Percentiles rank a stretch among this genome's conserved stretches.
Evolutionary conservation across 306 rosid genomes (phyloP).

Genomic region (Erythrophleum fordii): DNA sequence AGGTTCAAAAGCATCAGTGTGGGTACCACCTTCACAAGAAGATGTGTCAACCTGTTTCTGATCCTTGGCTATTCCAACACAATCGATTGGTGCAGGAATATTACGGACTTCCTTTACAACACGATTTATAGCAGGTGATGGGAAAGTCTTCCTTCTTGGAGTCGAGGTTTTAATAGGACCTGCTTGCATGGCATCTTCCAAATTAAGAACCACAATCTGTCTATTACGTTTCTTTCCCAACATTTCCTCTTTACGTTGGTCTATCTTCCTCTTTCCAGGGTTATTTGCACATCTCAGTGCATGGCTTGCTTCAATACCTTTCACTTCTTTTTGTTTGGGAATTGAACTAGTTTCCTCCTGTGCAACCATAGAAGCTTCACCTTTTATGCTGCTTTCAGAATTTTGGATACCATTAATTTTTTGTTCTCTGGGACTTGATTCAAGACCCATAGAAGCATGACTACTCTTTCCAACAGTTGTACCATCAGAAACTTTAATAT

Average conservation of each 20-base stretch:
- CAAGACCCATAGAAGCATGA: slow-evolving; percentile 54
- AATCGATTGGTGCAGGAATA: slow-evolving; percentile 62
- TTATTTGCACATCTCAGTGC: slow-evolving; percentile 80
- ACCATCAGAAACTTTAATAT: slow-evolving; percentile 52
- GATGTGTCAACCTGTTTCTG: slow-evolving; percentile 64
- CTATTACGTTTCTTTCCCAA: slow-evolving; percentile 95
- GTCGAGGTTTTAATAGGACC: slow-evolving; percentile 91
- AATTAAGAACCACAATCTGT: slow-evolving; percentile 91
- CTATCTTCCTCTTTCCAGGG: slow-evolving; percentile 83
- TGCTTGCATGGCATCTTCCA: slow-evolving; percentile 96
- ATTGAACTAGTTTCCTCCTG: slow-evolving; percentile 64
- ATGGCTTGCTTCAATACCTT: slow-evolving; percentile 84
- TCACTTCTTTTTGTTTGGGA: slow-evolving; percentile 79
- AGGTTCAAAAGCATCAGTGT: slow-evolving; percentile 58
- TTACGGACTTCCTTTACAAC: slow-evolving; percentile 75
- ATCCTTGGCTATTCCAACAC: slow-evolving; percentile 65
- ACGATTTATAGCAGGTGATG: slow-evolving; percentile 68
- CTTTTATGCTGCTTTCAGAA: slow-evolving; percentile 62
- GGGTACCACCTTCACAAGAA: slow-evolving; percentile 62
- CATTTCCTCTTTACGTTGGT: slow-evolving; percentile 84
- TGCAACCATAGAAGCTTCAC: slow-evolving; percentile 60
- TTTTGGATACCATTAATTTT: slow-evolving; percentile 57
- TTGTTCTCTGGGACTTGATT: slow-evolving; percentile 53
- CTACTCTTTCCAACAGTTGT: slow-evolving; percentile 52
- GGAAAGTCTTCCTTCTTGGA: slow-evolving; percentile 81